A percentile compares a stretch with the other conserved stretches of the same genome.
Evolutionary conservation across 2,329 filamentous ascomycete species (phyloP).

Genomic region (Pseudocercospora fuligena): DNA sequence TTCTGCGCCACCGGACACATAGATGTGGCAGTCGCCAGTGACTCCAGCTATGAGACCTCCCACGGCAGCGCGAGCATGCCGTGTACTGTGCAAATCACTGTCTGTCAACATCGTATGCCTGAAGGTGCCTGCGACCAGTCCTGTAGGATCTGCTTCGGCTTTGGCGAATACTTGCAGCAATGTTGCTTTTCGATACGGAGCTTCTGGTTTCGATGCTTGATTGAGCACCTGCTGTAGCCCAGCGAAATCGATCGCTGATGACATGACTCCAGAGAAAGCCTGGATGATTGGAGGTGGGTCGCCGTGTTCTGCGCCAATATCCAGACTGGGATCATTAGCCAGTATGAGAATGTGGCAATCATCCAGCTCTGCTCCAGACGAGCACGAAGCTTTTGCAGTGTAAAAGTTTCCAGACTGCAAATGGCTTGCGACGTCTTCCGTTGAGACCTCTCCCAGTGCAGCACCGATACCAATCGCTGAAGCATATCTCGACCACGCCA

Average conservation of each 20-base stretch:
- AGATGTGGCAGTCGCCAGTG: conserved; percentile 16
- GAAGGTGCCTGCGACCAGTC: conserved; percentile 8
- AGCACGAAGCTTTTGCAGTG: conserved; percentile 16
- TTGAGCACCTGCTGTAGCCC: conserved; percentile 1
- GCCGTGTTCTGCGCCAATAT: not conserved
- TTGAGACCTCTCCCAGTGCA: conserved; percentile 1
- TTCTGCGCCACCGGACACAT: conserved; percentile 18
- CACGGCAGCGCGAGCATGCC: conserved; percentile 19
- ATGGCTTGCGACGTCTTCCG: not conserved
- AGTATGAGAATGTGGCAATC: conserved; percentile 20
- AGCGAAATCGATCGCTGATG: conserved; percentile 12
- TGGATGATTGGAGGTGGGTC: not conserved
- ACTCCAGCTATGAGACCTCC: conserved; percentile 19
- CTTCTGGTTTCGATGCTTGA: not conserved
- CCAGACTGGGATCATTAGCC: not conserved
- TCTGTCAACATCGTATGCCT: conserved; percentile 22
- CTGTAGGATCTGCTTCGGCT: conserved; percentile 21
- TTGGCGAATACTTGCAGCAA: conserved; percentile 18
- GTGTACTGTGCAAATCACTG: conserved; percentile 16
- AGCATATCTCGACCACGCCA: conserved; percentile 18
- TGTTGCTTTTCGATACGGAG: conserved; percentile 12
- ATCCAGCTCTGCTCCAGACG: conserved; percentile 18
- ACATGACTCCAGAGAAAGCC: conserved; percentile 10
- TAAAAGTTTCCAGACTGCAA: conserved; percentile 10
- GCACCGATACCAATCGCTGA: conserved; percentile 15